A percentile compares a stretch with the other conserved stretches of the same genome.
These are phyloP conservation scores for Tilletiaria anomala DNA, from an alignment of 1,284 basidiomycete species.

Conservation along the genomic window DNA sequence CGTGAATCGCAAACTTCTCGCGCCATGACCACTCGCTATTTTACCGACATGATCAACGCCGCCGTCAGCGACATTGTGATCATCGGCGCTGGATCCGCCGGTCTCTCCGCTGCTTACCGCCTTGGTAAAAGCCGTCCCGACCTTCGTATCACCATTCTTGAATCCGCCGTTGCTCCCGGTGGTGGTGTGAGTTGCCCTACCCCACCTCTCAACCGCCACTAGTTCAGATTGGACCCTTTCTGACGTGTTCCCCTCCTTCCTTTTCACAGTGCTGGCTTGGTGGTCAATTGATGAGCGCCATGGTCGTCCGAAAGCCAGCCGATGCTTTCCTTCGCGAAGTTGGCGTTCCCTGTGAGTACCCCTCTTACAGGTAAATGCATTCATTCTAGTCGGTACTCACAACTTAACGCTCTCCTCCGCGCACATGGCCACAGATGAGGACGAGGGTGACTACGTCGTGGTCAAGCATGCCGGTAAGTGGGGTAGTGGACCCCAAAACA, in stretches of 20 bases:
- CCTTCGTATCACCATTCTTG: constrained; percentile 63
- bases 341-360: constrained; percentile 51
- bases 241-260: no score
- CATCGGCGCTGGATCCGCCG: constrained; percentile 64
- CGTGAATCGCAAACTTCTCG: constrained; percentile 32
- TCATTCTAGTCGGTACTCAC: neutral
- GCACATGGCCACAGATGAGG: constrained; percentile 46
- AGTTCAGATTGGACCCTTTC: no score
- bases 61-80: constrained; percentile 64
- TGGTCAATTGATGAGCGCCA: constrained; percentile 68
- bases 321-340: constrained; percentile 59
- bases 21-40: constrained; percentile 32
- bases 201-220: no score
- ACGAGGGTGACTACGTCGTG: constrained; percentile 53
- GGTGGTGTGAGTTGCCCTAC: no score
- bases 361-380: neutral
- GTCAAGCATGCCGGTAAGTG: constrained; percentile 16
- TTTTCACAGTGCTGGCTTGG: constrained; percentile 46
- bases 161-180: constrained; percentile 68
- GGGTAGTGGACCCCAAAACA: constrained; percentile 47
- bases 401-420: neutral
- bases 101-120: constrained; percentile 60
- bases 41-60: constrained; percentile 29
- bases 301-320: constrained; percentile 69
- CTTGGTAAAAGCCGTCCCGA: constrained; percentile 55